Base-by-base conservation (phyloP, 257 asterid species). In the Lycium barbarum region DNA sequence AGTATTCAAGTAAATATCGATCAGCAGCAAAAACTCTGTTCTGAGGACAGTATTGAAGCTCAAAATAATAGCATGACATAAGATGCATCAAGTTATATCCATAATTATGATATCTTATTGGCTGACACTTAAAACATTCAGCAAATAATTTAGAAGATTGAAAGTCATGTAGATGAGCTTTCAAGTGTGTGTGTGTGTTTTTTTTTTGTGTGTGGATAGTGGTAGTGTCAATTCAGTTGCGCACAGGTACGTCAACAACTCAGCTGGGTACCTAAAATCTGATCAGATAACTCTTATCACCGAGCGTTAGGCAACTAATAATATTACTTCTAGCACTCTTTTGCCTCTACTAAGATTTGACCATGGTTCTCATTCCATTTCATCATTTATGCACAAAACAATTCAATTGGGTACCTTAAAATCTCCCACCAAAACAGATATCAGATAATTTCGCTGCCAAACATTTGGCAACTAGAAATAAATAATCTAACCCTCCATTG, bases 401-500 rank as follows among this genome's bases (percentile, higher is more conserved):
- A 26, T 26, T 36, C 51, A 68, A 59, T 8, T 59, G 66, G 33
- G 11, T 59, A 59, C 10, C 10, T 26, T 14, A 59, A 59, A 35
- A 67, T 68, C 3, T 40, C 18, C 49, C 33, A 8, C 13, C 20
- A 38, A 36, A 7, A 68, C 1, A 14, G 20, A 35, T 67, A 67
- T 26, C 18, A 54, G 59, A 54, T 54, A 54, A 54, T 49, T 67
- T 67, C 1, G 9, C 76, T 49, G 15, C 51, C 22, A 15, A 68
- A 9, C 49, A 22, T 68, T 68, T 68, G 49, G 12, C 76, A 68
- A 68, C 76, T 68, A 14, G 51, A 68, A 68, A 36, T 68, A 67
- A 67, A 35, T 35, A 67, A 67, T 67, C 49, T 35, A 17, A 67
- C 43, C 6, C 49, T 13, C 47, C 35, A 12, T 67, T 35, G 51